Evolutionary conservation across 768 basidiomycete species (phyloP).

Genomic region (Lentinula detonsa): DNA sequence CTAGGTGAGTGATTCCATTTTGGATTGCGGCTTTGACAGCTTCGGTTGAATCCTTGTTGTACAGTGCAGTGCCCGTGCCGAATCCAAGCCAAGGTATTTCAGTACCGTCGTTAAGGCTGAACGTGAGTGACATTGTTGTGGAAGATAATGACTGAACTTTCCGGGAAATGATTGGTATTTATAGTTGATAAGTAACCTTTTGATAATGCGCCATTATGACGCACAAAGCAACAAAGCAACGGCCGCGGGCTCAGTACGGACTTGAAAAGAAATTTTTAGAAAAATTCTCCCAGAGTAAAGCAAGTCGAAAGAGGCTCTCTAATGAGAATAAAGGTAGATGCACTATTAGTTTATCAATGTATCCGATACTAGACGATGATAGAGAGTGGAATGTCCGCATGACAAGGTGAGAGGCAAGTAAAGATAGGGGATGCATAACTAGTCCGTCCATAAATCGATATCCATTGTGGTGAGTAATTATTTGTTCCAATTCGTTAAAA

Average conservation of each 20-base stretch:
- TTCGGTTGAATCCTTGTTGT: constrained; percentile 32
- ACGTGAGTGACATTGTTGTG: constrained; percentile 11
- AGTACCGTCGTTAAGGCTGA: constrained; percentile 51
- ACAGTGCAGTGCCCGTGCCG: constrained; percentile 57
- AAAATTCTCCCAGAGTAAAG: too few species aligned
- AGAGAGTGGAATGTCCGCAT: neutral
- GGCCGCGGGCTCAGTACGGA: too few species aligned
- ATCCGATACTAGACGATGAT: neutral
- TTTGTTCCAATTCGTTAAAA: neutral
- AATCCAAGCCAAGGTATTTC: constrained; percentile 53
- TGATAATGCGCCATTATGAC: neutral
- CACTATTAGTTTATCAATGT: neutral
- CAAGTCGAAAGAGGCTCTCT: too few species aligned
- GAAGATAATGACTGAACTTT: constrained; percentile 16
- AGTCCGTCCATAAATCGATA: neutral
- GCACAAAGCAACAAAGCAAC: neutral
- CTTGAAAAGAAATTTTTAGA: neutral
- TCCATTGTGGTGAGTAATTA: neutral
- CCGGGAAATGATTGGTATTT: neutral
- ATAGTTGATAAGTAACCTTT: neutral
- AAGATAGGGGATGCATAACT: neutral
- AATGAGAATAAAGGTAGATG: neutral
- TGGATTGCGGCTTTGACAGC: constrained; percentile 42
- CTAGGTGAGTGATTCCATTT: constrained; percentile 48
- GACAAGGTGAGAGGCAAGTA: neutral